Base-by-base conservation (phyloP, 495 filamentous ascomycete genomes). In the Xylaria nigripes region DNA sequence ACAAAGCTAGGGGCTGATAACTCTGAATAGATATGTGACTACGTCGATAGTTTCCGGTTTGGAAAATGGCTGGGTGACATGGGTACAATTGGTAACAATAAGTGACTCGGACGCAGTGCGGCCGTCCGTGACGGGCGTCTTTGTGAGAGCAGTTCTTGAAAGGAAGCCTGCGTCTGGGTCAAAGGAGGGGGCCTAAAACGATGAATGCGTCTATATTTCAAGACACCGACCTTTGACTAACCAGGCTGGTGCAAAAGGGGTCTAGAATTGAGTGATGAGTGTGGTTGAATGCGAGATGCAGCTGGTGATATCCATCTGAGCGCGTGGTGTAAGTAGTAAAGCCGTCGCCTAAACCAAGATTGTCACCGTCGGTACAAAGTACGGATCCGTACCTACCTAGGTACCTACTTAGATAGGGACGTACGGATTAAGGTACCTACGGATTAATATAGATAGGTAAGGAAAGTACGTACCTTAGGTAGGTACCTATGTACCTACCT, bases 21-120 rank as follows among this genome's bases (percentile, higher is more conserved):
- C 27, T 49, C 27, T 19, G 45, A 42, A 55, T 27, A 44, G 51
- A 19, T 16, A 19, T 16, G 34, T 15, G 38, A 15, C 24, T 43
- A 32, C 34, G 38, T 32, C 49, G 23, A 54, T 21, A 48, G 32
- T 47, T 53, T 54, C 51, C 23, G 45, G 6, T 48, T 54, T 25
- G 32, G 51, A 54, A 22, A 54, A 42, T 15, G 18, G 45, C 15
- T 54, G 21, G 34, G 36, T 48, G 32, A 42, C 51, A 54, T 54
- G 43, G 34, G 24, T 40, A 29, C 42, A 40, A n/a, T 21, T 45
- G 21, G 22, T 34, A 15, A 54, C 43, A 19, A 29, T 5, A 34
- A 22, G 27, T 25, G 29, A 36, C 40, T 12, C 38, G 49, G 13
- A 24, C 16, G n/a, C 9, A 25, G 15, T 8, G 25, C 22, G n/a